phyloP scores from a whole-genome alignment of 1,284 basidiomycete species.

The Athelia sp. region DNA sequence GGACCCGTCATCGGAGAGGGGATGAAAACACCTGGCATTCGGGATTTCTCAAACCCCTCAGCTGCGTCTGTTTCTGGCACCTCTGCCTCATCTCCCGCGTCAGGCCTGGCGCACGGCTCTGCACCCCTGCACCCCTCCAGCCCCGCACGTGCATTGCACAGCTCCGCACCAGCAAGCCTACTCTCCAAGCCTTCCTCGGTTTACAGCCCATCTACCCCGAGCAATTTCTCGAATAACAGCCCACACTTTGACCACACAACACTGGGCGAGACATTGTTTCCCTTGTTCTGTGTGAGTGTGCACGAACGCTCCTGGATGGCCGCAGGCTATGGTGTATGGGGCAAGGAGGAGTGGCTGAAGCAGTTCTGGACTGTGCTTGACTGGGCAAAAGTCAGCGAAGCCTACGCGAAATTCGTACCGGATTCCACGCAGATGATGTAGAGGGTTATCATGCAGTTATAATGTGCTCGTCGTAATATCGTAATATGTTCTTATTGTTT shows the following conservation, averaged over 20 bases:
- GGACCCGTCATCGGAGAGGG: slow-evolving; percentile 5
- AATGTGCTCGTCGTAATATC: no score
- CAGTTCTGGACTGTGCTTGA: slow-evolving; percentile 89
- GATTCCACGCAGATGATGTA: not conserved
- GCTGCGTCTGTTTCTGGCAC: not conserved
- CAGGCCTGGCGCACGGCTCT: slow-evolving; percentile 20
- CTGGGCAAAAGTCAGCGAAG: slow-evolving; percentile 67
- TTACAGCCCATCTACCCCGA: not conserved
- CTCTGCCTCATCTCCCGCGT: slow-evolving; percentile 10
- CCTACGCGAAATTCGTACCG: slow-evolving; percentile 12
- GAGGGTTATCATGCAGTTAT: no score
- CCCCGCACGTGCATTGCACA: slow-evolving; percentile 18
- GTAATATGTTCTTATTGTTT: no score
- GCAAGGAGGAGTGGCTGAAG: slow-evolving; percentile 85
- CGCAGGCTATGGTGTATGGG: slow-evolving; percentile 90
- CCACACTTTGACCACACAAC: slow-evolving; percentile 10
- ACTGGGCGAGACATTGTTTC: slow-evolving; percentile 60
- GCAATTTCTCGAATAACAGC: not conserved
- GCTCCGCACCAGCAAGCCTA: slow-evolving; percentile 10
- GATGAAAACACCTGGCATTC: not conserved
- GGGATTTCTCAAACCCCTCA: not conserved
- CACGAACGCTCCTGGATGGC: slow-evolving; percentile 92
- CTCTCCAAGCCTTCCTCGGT: not conserved
- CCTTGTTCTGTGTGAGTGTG: slow-evolving; percentile 81
- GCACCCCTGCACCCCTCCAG: slow-evolving; percentile 21